phyloP scores from a whole-genome alignment of 139 green algal genomes.

The Nannochloris sp. region DNA sequence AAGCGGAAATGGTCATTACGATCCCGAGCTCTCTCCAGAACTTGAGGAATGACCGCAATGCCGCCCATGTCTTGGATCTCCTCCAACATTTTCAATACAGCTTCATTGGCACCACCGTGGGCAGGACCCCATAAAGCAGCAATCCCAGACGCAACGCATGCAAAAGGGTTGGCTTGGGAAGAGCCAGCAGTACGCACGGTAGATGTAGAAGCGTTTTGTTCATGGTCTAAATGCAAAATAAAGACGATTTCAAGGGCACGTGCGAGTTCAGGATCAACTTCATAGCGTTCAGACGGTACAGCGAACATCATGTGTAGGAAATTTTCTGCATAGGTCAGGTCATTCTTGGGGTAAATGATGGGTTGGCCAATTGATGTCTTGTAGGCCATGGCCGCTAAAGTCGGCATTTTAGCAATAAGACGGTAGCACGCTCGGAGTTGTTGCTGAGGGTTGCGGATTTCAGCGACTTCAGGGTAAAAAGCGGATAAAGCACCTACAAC shows the following conservation, averaged over 20 bases:
- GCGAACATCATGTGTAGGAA: conserved; percentile 60
- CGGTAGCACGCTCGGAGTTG: conserved; percentile 35
- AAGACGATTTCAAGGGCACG: conserved; percentile 53
- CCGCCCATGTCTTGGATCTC: conserved; percentile 27
- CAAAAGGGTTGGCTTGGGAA: conserved; percentile 64
- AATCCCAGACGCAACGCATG: conserved; percentile 61
- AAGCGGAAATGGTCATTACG: conserved; percentile 48
- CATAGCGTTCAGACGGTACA: conserved; percentile 37
- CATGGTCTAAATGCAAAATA: conserved; percentile 68
- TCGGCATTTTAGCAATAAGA: conserved; percentile 66
- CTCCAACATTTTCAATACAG: conserved; percentile 43
- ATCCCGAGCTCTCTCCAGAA: conserved; percentile 1
- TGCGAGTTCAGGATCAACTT: conserved; percentile 42
- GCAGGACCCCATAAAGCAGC: conserved; percentile 59
- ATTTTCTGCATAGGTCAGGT: conserved; percentile 52
- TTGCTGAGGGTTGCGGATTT: conserved; percentile 40
- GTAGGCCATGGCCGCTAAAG: conserved; percentile 61
- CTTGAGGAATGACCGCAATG: conserved; percentile 20
- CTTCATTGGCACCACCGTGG: conserved; percentile 68
- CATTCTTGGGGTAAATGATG: conserved; percentile 60
- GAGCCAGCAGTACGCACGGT: conserved; percentile 57
- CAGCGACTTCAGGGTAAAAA: conserved; percentile 47
- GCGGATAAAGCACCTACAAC: conserved; percentile 57
- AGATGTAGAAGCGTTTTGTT: conserved; percentile 61
- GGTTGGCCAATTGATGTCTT: conserved; percentile 47